Conservation (phyloP, 2,329 filamentous ascomycete genomes). For the Aspergillus glaucus region DNA sequence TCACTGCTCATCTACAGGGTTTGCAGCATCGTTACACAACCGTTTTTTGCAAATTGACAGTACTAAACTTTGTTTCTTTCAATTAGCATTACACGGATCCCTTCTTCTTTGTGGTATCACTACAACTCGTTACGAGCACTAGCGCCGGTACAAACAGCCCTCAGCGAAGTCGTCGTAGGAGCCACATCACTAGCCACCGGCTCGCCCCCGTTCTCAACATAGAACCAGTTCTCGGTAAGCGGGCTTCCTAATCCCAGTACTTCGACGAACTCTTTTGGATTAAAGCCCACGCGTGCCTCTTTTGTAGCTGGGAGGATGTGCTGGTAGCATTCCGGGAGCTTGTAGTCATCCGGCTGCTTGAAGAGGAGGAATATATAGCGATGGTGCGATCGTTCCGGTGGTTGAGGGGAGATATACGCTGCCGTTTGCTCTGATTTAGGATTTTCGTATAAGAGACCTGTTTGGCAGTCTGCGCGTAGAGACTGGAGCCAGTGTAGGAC, state of each 20-base stretch:
- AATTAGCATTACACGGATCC: too few relatives aligned
- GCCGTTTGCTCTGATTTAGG: slow-evolving; percentile 1
- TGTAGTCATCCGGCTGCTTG: slow-evolving; percentile 18
- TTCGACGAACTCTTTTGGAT: slow-evolving; percentile 27
- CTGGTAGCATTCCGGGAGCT: slow-evolving; percentile 24
- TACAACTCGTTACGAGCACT: neutral
- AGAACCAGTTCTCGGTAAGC: slow-evolving; percentile 35
- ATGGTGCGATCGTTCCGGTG: slow-evolving; percentile 20
- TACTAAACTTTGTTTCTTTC: too few relatives aligned
- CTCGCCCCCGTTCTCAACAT: slow-evolving; percentile 24
- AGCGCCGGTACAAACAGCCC: slow-evolving; percentile 5
- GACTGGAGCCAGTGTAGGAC: slow-evolving; percentile 25
- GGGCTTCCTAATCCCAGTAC: slow-evolving; percentile 24
- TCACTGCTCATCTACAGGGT: too few relatives aligned
- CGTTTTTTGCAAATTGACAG: too few relatives aligned
- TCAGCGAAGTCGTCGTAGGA: slow-evolving; percentile 16
- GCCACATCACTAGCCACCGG: slow-evolving; percentile 1
- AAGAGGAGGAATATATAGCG: slow-evolving; percentile 29
- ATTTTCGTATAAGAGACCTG: neutral
- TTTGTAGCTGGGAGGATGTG: slow-evolving; percentile 23
- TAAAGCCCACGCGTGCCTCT: slow-evolving; percentile 25
- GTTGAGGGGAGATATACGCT: slow-evolving; percentile 25
- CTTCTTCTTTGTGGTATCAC: neutral
- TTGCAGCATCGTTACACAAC: too few relatives aligned
- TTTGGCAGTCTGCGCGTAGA: slow-evolving; percentile 8